Base-by-base conservation (phyloP, 2,329 filamentous ascomycete species). In the Aspergillus fumigatus region DNA sequence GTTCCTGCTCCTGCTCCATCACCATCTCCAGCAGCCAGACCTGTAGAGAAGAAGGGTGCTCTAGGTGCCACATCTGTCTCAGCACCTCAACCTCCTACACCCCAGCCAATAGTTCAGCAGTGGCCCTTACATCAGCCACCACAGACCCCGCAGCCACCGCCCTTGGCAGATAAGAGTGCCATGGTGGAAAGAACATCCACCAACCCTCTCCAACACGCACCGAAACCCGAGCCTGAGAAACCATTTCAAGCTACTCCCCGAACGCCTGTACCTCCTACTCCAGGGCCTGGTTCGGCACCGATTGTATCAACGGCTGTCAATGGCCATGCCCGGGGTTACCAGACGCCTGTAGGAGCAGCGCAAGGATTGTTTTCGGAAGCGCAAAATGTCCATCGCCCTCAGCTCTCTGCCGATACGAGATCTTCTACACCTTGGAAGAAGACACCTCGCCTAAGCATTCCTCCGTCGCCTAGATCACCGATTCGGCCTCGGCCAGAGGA, bases 361-460 rank as follows among this genome's bases (percentile, higher is more conserved):
- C 66, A 59, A 19, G 52, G 67, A 10, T 57, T 67, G 1, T 62
- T 65, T 38, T 62, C 67, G 1, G 63, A 64, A 41, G 59, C 65
- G 45, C 65, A 70, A 19, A 62, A 59, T 17, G 65, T 65, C 51
- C 68, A 68, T 19, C 70, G 67, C 14, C 62, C 63, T 4, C 70
- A 67, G 17, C 64, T 71, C 19, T 75, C 72, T 2, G 69, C 77
- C 32, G 67, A 72, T 29, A 77, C 74, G n/a, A 69, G 69, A 10
- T 75, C 75, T 25, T 68, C 69, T 19, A 79, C 76, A 1, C 77
- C 74, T 3, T 79, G 76, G 76, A 79, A 75, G 60, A 69, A 70
- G 52, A 68, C 69, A 38, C 73, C 74, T 23, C 67, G 65, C 11
- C 52, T 69, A 43, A 72, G 64, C 8, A 67, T 76, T 40, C 65